phyloP scores from a whole-genome alignment of 2,329 filamentous ascomycete species.

The Penicillium sclerotiorum region DNA sequence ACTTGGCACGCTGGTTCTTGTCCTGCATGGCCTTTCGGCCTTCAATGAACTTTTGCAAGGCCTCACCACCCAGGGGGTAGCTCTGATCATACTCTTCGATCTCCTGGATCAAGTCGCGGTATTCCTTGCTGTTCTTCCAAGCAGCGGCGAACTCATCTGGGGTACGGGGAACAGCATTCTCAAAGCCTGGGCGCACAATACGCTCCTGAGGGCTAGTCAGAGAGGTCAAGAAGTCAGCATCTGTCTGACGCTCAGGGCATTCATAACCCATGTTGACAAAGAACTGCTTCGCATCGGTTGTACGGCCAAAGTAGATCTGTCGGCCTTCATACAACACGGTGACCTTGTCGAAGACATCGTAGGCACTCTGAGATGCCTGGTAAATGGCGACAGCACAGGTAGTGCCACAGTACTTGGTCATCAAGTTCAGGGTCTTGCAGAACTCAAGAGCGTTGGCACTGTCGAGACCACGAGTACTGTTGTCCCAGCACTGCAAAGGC shows the following conservation, averaged over 20 bases:
- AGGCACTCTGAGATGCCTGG: conserved; percentile 51
- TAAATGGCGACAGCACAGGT: conserved; percentile 62
- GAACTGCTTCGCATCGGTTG: conserved; percentile 62
- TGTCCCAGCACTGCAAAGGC: conserved; percentile 50
- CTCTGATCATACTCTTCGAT: conserved; percentile 48
- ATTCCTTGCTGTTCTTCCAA: conserved; percentile 59
- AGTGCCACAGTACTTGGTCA: conserved; percentile 53
- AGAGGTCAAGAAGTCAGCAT: conserved; percentile 71
- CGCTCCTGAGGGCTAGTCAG: conserved; percentile 68
- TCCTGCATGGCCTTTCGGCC: conserved; percentile 49
- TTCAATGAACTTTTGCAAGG: conserved; percentile 43
- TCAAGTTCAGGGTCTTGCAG: conserved; percentile 54
- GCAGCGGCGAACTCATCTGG: conserved; percentile 67
- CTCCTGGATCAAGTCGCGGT: conserved; percentile 43
- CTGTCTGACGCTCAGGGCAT: conserved; percentile 70
- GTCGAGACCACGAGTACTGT: conserved; percentile 54
- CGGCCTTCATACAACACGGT: conserved; percentile 74
- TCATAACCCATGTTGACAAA: conserved; percentile 72
- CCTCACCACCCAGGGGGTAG: conserved; percentile 47
- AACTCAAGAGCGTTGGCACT: conserved; percentile 61
- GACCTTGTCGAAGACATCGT: conserved; percentile 70
- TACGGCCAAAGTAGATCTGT: conserved; percentile 75
- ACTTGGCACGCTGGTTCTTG: conserved; percentile 61
- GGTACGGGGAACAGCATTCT: conserved; percentile 66
- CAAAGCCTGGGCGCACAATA: conserved; percentile 60